Evolutionary conservation across 139 green algal genomes (phyloP).

Genomic region (Raphidocelis subcapitata): DNA sequence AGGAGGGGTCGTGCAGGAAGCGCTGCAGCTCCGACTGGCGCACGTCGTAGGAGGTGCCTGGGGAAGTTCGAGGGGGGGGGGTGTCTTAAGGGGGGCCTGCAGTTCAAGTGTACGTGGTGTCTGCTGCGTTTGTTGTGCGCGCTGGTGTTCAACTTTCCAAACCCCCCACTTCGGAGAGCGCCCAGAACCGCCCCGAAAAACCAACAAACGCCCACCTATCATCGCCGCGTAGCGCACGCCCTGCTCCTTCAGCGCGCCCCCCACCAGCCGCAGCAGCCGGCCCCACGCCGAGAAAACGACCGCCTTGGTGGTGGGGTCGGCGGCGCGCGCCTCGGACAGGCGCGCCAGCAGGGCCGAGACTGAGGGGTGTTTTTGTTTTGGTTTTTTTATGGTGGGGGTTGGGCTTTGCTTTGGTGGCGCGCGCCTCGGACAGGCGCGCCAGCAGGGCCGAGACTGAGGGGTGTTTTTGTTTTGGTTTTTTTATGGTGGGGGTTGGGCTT

Average conservation of each 20-base stretch:
- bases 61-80: neutral
- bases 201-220: neutral
- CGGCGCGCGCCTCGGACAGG: conserved; percentile 40
- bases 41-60: conserved; percentile 4
- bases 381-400: too few relatives aligned
- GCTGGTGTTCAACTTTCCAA: too few relatives aligned
- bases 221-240: neutral
- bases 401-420: neutral
- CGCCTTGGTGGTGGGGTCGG: conserved; percentile 24
- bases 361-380: neutral
- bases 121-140: too few relatives aligned
- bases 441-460: conserved; percentile 24
- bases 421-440: conserved; percentile 47
- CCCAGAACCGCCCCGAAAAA: too few relatives aligned
- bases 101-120: too few relatives aligned
- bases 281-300: conserved; percentile 55
- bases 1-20: conserved; percentile 53
- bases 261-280: conserved; percentile 55
- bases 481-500: too few relatives aligned
- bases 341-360: conserved; percentile 36
- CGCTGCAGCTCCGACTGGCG: conserved; percentile 34
- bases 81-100: too few relatives aligned
- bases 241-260: conserved; percentile 38
- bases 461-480: too few relatives aligned
- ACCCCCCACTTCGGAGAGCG: too few relatives aligned